Base-by-base conservation (phyloP, 768 basidiomycete genomes). In the Coprinopsis marcescibilis region DNA sequence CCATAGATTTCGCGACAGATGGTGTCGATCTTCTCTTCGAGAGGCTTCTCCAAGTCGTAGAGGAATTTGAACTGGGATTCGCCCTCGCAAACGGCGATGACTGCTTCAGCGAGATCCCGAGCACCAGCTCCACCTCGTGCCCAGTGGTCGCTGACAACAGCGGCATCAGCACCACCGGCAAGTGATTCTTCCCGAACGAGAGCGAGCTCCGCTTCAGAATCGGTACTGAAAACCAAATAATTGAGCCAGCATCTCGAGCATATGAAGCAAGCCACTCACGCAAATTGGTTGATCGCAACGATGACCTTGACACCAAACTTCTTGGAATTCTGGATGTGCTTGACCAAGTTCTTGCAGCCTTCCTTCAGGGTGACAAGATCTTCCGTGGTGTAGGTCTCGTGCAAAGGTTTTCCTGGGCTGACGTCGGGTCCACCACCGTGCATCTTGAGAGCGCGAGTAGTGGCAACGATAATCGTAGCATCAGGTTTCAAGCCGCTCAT, bases 391-490 rank as follows among this genome's bases (percentile, higher is more conserved):
- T 99, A 99, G 34, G 89, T 92, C 38, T 89, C 89, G 54, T 88
- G 85, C 33, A 98, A 77, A 19, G 94, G 79, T 65, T 96, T 97
- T 42, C 95, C 95, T 21, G 95, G 95, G 2, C 89, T 88, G 44
- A 98, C 94, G 20, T 96, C 93, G 4, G 95, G 95, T 49, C 89
- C 96, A 50, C 95, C 95, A 34, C 95, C 95, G 62, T 99, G 95
- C 95, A 99, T 99, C 77, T 98, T 99, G 51, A 99, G 72, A 17
- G 95, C 95, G 54, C 95, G 87, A 23, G 95, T 93, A 3, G 95
- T 99, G 5, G 95, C 96, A 44, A 99, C 95, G 57, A 99, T 88
- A 55, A 99, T 81, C 29, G 86, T 86, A 2, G 92, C 95, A 65
- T 99, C 90, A 7, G 96, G 96, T 47, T 73, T 85, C 60, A 98